Conservation (phyloP, 1,139 yeast genomes). For the Pichia sp. region DNA sequence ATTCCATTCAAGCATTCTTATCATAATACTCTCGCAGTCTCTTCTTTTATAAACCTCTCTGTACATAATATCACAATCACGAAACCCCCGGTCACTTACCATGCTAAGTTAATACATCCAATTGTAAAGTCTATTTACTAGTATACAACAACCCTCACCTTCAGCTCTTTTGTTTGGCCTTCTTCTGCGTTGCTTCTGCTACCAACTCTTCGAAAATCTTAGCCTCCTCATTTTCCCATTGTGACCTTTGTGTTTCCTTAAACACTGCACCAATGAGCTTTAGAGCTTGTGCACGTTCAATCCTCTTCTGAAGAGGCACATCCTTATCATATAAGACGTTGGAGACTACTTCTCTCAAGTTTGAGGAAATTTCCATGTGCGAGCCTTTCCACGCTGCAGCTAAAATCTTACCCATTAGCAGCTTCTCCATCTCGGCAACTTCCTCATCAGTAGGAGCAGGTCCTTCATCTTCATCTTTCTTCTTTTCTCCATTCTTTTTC, state of each 20-base stretch:
- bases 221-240: slow-evolving; percentile 87
- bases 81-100: no score
- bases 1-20: slow-evolving; percentile 2
- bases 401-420: slow-evolving; percentile 80
- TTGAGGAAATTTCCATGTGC: slow-evolving; percentile 81
- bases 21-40: neutral
- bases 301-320: slow-evolving; percentile 47
- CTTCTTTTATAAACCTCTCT: slow-evolving; percentile 2
- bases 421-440: slow-evolving; percentile 78
- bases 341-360: slow-evolving; percentile 83
- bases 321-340: slow-evolving; percentile 51
- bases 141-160: no score
- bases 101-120: no score
- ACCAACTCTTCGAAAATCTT: slow-evolving; percentile 85
- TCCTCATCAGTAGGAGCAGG: slow-evolving; percentile 69
- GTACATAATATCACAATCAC: no score
- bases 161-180: slow-evolving; percentile 43
- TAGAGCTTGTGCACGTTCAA: slow-evolving; percentile 77
- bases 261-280: slow-evolving; percentile 70
- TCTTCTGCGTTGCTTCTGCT: slow-evolving; percentile 84
- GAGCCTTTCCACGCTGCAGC: slow-evolving; percentile 98
- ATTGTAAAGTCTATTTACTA: no score
- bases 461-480: slow-evolving; percentile 38
- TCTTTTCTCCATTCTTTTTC: slow-evolving; percentile 50
- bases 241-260: slow-evolving; percentile 57